Base-by-base conservation (phyloP, 164 flowering plant genomes). In the Macadamia tetraphylla region DNA sequence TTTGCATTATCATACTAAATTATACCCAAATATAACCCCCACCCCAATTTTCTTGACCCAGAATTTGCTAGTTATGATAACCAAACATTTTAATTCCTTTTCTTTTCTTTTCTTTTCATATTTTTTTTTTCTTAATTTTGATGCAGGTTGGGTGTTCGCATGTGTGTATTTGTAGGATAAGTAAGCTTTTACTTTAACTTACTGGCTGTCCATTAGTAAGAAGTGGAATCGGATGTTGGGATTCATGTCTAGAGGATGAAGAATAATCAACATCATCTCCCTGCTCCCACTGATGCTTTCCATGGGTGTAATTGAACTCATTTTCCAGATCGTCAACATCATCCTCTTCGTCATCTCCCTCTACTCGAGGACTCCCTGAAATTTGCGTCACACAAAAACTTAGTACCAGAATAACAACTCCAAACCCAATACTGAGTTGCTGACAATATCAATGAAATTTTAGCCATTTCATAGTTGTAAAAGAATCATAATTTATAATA, bases 321-420 rank as follows among this genome's bases (percentile, higher is more conserved):
- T 92, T 89, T 68, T 94, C 99, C 31, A 94, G 58, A 73, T 94
- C 99, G 84, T 94, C 99, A 74, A 84, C 75, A 74, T 85, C 98
- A 58, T 92, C 98, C 78, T 94, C 99, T 29, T 94, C 99, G n/a
- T 92, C 98, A 81, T 92, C 98, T 64, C 97, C 99, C 9, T 90
- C 89, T 53, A 94, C 98, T 69, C 97, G 85, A 67, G 94, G 90
- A 78, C 99, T 90, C 77, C 97, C 99, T 94, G 77, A 70, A 64
- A 73, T 49, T 71, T 63, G 56, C 14, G 63, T 11, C 57, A 35
- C 17, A 2, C 58, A 60, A 64, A 66, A 58, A 58, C 42, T 71
- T 44, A 67, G 29, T 56, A 29, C 42, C 40, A 42, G 17, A 57
- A 40, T 6, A 2, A n/a, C 6, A 53, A 9, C 7, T 46, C 51